These are phyloP conservation scores for Cladosporium phlei DNA, from an alignment of 2,329 filamentous ascomycete species.

Conservation along the genomic window DNA sequence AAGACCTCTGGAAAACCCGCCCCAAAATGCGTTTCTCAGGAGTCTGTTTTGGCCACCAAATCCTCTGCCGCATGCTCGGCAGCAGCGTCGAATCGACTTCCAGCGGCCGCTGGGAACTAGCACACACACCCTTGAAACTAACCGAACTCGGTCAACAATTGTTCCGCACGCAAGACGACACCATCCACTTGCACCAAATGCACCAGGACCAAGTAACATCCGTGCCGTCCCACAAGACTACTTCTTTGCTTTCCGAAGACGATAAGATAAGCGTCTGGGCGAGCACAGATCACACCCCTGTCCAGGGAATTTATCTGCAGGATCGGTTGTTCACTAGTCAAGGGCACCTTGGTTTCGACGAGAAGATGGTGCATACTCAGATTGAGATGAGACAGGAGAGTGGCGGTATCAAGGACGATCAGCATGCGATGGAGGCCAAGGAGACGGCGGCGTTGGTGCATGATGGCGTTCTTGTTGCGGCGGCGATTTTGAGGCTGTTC, in stretches of 20 bases:
- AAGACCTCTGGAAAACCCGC: slow-evolving; percentile 47
- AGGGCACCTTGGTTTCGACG: slow-evolving; percentile 45
- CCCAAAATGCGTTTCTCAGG: slow-evolving; percentile 49
- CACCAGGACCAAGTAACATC: slow-evolving; percentile 43
- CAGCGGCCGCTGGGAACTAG: slow-evolving; percentile 44
- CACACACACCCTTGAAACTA: slow-evolving; percentile 40
- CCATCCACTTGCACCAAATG: slow-evolving; percentile 44
- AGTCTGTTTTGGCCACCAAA: slow-evolving; percentile 48
- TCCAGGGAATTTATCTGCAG: slow-evolving; percentile 44
- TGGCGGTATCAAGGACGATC: slow-evolving; percentile 35
- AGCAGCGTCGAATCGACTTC: slow-evolving; percentile 35
- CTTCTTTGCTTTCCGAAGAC: slow-evolving; percentile 34
- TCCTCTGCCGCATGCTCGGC: slow-evolving; percentile 42
- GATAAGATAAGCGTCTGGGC: slow-evolving; percentile 49
- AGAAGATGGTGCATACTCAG: slow-evolving; percentile 43
- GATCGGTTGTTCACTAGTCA: slow-evolving; percentile 45
- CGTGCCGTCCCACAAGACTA: slow-evolving; percentile 28
- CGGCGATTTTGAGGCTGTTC: slow-evolving; percentile 44
- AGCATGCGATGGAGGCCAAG: slow-evolving; percentile 35
- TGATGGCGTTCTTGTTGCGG: slow-evolving; percentile 37
- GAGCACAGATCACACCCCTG: slow-evolving; percentile 39
- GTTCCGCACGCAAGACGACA: slow-evolving; percentile 34
- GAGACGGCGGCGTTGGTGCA: slow-evolving; percentile 38
- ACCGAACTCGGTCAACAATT: slow-evolving; percentile 38
- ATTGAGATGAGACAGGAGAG: slow-evolving; percentile 43